Conservation (phyloP, 805 yeast species). For the Blastobotrys chiropterorum region DNA sequence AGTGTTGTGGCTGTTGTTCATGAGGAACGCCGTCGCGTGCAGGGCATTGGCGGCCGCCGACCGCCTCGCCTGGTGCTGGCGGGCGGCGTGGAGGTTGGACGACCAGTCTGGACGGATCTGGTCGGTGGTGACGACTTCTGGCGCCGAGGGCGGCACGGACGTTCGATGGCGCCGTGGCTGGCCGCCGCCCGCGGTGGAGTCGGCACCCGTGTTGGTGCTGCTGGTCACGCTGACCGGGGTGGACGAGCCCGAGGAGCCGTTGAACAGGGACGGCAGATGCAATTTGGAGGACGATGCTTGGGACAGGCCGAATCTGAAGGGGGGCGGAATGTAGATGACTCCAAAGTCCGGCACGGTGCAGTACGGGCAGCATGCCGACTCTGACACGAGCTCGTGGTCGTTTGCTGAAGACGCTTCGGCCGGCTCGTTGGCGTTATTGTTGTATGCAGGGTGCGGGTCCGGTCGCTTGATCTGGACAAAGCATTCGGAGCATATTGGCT, state of each 20-base stretch:
- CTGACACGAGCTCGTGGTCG: constrained; percentile 73
- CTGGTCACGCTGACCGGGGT: constrained; percentile 6
- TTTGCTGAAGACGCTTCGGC: constrained; percentile 25
- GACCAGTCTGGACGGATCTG: constrained; percentile 92
- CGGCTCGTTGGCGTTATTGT: constrained; percentile 21
- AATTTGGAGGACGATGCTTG: neutral
- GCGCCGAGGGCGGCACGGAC: constrained; percentile 60
- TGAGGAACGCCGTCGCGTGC: constrained; percentile 76
- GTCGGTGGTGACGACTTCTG: constrained; percentile 73
- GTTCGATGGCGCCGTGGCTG: constrained; percentile 22
- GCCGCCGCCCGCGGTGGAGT: too few relatives aligned
- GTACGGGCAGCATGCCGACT: constrained; percentile 87
- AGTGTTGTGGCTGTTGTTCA: constrained; percentile 26
- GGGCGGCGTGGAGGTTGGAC: constrained; percentile 59
- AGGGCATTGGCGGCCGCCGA: constrained; percentile 93
- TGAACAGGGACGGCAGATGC: constrained; percentile 1
- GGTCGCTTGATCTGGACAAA: constrained; percentile 90
- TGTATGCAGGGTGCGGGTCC: constrained; percentile 93
- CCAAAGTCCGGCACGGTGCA: constrained; percentile 88
- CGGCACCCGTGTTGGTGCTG: constrained; percentile 3
- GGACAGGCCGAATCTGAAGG: constrained; percentile 39
- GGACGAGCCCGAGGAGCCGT: constrained; percentile 11
- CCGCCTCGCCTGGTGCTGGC: constrained; percentile 70
- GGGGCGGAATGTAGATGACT: constrained; percentile 70
- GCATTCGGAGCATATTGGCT: constrained; percentile 93